Percentiles rank a stretch among this genome's conserved stretches.
These are phyloP conservation scores for Polygonum maritimum DNA, from an alignment of 148 eudicot species.

Conservation along the genomic window DNA sequence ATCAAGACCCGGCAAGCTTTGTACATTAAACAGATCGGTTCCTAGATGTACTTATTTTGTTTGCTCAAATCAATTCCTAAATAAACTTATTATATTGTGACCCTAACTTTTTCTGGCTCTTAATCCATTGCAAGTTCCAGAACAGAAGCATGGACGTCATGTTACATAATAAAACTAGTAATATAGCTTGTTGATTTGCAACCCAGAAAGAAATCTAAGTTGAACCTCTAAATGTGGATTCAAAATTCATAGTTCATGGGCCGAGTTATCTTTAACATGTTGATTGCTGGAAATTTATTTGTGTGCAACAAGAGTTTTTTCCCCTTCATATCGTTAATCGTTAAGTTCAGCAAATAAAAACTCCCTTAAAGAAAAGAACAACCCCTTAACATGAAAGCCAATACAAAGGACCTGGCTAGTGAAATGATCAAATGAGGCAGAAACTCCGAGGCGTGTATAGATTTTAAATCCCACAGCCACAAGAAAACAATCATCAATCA, in stretches of 20 bases:
- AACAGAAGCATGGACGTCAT: not conserved
- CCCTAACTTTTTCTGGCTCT: not conserved
- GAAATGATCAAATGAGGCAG: slow-evolving; percentile 3
- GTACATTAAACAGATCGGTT: slow-evolving; percentile 5
- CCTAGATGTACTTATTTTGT: not conserved
- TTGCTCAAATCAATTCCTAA: not conserved
- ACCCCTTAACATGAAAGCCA: not conserved
- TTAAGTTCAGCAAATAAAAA: not conserved
- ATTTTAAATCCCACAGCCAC: not conserved
- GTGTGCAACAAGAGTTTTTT: no score
- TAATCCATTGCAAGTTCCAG: not conserved
- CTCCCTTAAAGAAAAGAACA: not conserved
- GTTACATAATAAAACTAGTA: not conserved
- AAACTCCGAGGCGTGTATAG: not conserved
- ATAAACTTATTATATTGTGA: not conserved
- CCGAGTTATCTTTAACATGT: no score
- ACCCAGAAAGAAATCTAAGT: no score
- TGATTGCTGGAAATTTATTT: no score
- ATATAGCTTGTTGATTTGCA: not conserved
- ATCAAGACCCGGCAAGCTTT: slow-evolving; percentile 1
- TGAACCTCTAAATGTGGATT: no score
- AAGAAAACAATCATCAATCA: not conserved
- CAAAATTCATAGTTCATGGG: no score
- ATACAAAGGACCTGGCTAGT: not conserved
- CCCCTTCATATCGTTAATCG: no score